These are phyloP conservation scores for Botryotinia convoluta DNA, from an alignment of 2,329 filamentous ascomycete genomes.

Conservation along the genomic window DNA sequence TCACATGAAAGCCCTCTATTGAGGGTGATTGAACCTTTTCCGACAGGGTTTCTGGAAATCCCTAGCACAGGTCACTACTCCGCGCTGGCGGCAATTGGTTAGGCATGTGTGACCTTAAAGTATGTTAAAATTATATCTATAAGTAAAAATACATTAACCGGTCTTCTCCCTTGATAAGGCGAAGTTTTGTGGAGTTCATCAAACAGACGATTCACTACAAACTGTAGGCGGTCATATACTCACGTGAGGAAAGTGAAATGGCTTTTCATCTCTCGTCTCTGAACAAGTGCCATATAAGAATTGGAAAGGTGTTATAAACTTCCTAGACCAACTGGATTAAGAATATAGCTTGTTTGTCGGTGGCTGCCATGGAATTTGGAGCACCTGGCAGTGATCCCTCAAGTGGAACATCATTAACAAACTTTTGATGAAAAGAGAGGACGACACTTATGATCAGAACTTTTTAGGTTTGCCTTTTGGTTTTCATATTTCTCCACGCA, in stretches of 20 bases:
- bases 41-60: rapidly evolving
- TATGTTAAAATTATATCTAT: too few relatives aligned
- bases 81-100: too few relatives aligned
- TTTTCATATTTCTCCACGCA: background rate
- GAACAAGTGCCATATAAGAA: background rate
- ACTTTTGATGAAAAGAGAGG: background rate
- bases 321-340: background rate
- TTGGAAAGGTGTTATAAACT: too few relatives aligned
- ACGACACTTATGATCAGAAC: background rate
- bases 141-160: background rate
- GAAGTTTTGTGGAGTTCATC: background rate
- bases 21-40: background rate
- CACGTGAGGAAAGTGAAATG: background rate
- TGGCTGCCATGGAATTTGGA: too few relatives aligned
- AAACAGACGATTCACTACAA: background rate
- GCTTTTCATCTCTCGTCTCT: background rate
- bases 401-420: background rate
- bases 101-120: rapidly evolving
- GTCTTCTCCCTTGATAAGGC: too few relatives aligned
- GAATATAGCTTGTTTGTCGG: too few relatives aligned
- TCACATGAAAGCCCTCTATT: too few relatives aligned
- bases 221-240: background rate
- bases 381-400: too few relatives aligned
- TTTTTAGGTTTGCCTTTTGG: rapidly evolving
- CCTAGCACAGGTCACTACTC: too few relatives aligned